Evolutionary conservation across 1,284 basidiomycete species (phyloP), one percentile per base, ranked within the genome.

Genomic region (Stygiomarasmius scandens): DNA sequence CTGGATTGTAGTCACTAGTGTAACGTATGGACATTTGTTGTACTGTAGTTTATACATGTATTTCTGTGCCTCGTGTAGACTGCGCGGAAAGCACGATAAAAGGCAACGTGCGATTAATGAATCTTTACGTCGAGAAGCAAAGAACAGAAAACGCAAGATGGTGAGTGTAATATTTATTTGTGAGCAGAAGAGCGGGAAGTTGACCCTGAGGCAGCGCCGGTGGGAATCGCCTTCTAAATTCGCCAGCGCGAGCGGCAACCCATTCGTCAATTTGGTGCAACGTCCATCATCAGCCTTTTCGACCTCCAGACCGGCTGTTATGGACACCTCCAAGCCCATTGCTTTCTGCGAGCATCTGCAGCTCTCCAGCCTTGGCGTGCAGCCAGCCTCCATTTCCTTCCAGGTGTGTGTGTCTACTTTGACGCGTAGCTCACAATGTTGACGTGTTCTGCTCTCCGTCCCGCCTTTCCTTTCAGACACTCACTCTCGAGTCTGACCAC

Each of bases 351-450:
- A 93, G 74, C 91, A 93, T 70, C 77, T 93, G 32, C 93, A 99
- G 81, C 91, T 99, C 70, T 96, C 96, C 32, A 95, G 94, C 72
- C 81, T 99, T 65, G 96, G 96, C 66, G 86, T 99, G 65, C 95
- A 98, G 75, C 95, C 96, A 54, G 89, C 92, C 61, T 96, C 94
- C 63, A 99, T 99, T 71, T 95, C 94, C 36, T 99, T 99, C 80
- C 95, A 98, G 86, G 91, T 90, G 67, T 67, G 83, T n/a, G 29
- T 32, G 5, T 5, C 29, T 48, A 20, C 25, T 46, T 71, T 48
- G 62, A 73, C 69, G 69, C 69, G 69, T 66, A 70, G 58, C 36
- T 58, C 46, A 51, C 56, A 52, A 61, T 19, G 55, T 50, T 57
- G 55, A 50, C 55, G 54, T 49, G 48, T 32, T 41, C 48, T 66